phyloP scores from a whole-genome alignment of 352 stramenopile species.

The Phytophthora pisi region DNA sequence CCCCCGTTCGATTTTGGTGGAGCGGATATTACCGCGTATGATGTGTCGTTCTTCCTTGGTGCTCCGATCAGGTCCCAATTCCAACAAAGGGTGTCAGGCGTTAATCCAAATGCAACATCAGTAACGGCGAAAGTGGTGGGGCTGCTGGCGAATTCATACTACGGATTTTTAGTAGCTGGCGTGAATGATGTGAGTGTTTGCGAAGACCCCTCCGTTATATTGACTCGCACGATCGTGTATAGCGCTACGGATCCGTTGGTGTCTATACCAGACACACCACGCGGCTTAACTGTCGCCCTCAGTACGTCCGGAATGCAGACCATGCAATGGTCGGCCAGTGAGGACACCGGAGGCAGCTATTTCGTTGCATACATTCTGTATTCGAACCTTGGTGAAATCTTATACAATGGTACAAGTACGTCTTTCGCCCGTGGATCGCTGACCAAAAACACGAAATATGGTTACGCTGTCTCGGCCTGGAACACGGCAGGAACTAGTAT shows the following conservation, averaged over 20 bases:
- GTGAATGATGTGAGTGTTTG: slow-evolving; percentile 67
- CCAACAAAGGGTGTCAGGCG: slow-evolving; percentile 34
- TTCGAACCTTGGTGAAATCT: slow-evolving; percentile 24
- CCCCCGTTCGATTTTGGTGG: slow-evolving; percentile 64
- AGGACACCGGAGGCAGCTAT: slow-evolving; percentile 46
- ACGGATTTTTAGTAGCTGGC: slow-evolving; percentile 55
- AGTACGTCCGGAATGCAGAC: slow-evolving; percentile 53
- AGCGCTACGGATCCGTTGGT: slow-evolving; percentile 32
- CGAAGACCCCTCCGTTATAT: slow-evolving; percentile 28
- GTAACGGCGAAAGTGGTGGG: slow-evolving; percentile 45
- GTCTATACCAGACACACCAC: slow-evolving; percentile 43
- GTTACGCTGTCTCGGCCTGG: slow-evolving; percentile 45
- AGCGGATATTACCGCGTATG: slow-evolving; percentile 50
- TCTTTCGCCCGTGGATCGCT: slow-evolving; percentile 43
- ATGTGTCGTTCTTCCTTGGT: slow-evolving; percentile 50
- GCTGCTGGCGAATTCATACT: slow-evolving; percentile 54
- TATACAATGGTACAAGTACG: slow-evolving; percentile 55
- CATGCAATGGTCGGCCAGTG: slow-evolving; percentile 44
- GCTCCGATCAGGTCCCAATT: slow-evolving; percentile 41
- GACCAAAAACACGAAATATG: slow-evolving; percentile 46
- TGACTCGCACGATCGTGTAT: slow-evolving; percentile 42
- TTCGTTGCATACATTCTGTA: slow-evolving; percentile 46
- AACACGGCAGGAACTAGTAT: slow-evolving; percentile 52
- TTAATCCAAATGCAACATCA: slow-evolving; percentile 24
- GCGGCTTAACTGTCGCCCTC: slow-evolving; percentile 28